Evolutionary conservation across 148 eudicot genomes (phyloP), one percentile per base, ranked within the genome.

Genomic region (Agrostemma githago): DNA sequence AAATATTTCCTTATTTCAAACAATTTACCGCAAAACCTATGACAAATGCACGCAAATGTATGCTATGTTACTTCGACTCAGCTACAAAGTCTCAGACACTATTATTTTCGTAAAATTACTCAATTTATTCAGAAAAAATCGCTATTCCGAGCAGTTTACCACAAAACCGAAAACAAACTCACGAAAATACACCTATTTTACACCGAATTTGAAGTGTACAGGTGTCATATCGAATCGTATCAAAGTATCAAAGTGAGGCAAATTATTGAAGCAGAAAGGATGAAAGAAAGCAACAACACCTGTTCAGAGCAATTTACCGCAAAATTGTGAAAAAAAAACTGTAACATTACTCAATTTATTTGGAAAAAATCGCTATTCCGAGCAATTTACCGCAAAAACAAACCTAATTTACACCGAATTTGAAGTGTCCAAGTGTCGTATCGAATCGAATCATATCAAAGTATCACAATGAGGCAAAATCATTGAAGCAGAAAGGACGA

Each of bases 211-310:
- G 14, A 26, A 26, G 10, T 48, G 53, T 26, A 0, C 12, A 48
- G 7, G 53, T 48, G 53, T 48, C 20, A 0, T 60, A 26, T 26
- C 34, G 34, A 4, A 0, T 60, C 3, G 0, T 6, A 0, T n/a
- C 7, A 26, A 26, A 72, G 66, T n/a, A 16, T 56, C 11, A 15
- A 4, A 75, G 63, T 46, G 1, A 48, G 19, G 34, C 21, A 34
- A 15, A 26, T 26, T 26, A 37, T 44, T 11, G 39, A 63, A 37
- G 9, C 10, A 51, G 3, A 19, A 17, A 39, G 21, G n/a, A 71
- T 20, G 20, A 17, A 34, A 21, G 66, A 42, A 10, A 5, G 39
- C n/a, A 77, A 66, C 37, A 66, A 26, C 26, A 88, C 98, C 93
- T 90, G 98, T 26, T 26, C 34, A 0, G 34, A 26, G 1, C 34